These are phyloP conservation scores for Adansonia rubrostipa DNA, from an alignment of 441 rosid species.

Conservation along the genomic window DNA sequence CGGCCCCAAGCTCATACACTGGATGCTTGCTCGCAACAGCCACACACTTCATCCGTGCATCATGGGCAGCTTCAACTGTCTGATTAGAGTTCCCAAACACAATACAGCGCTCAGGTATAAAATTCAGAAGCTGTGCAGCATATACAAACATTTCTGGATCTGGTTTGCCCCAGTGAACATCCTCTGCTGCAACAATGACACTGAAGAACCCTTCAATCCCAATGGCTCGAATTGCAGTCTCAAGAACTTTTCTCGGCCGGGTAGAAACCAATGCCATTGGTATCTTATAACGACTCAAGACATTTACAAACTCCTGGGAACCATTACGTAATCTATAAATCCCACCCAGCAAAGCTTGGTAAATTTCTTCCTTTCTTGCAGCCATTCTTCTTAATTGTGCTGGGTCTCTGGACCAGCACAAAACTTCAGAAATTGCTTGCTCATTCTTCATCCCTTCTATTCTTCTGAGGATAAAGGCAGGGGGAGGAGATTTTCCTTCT, in stretches of 20 bases:
- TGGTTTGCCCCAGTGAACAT: constrained; percentile 89
- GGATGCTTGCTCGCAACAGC: constrained; percentile 96
- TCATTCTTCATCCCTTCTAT: constrained; percentile 96
- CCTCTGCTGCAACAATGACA: constrained; percentile 80
- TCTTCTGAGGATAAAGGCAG: constrained; percentile 65
- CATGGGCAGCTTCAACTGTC: constrained; percentile 95
- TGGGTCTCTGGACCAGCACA: constrained; percentile 95
- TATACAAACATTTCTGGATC: constrained; percentile 92
- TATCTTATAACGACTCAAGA: constrained; percentile 74
- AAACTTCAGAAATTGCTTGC: constrained; percentile 93
- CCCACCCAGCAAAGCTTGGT: constrained; percentile 80
- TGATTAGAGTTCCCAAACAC: constrained; percentile 94
- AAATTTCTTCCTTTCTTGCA: constrained; percentile 76
- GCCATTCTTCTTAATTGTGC: constrained; percentile 74
- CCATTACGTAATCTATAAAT: constrained; percentile 68
- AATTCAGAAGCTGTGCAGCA: constrained; percentile 84
- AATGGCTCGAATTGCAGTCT: constrained; percentile 65
- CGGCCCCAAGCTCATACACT: constrained; percentile 88
- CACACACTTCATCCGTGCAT: constrained; percentile 92
- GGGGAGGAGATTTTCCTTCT: constrained; percentile 91
- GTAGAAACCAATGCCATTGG: constrained; percentile 97
- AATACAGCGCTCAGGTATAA: constrained; percentile 91
- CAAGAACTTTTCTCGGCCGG: constrained; percentile 70
- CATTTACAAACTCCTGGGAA: constrained; percentile 79
- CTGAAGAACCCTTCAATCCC: constrained; percentile 75